Conservation (phyloP, 768 basidiomycete genomes). For the Phylloporus scabripes region DNA sequence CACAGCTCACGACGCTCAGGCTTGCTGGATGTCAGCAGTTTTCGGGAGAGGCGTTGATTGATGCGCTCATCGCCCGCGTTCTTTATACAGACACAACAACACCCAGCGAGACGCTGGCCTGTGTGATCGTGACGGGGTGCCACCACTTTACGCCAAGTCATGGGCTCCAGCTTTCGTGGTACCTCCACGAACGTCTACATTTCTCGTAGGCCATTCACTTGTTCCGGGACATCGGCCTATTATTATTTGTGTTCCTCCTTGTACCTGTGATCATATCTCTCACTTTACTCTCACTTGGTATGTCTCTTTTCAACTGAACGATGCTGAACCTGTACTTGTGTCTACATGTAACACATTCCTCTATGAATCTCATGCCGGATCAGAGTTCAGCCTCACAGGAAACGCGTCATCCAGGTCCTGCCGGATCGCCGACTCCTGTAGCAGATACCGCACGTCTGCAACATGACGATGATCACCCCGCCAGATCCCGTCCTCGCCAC, state of each 20-base stretch:
- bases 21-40: constrained; percentile 61
- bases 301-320: neutral
- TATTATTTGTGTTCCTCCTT: constrained; percentile 5
- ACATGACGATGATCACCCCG: constrained; percentile 31
- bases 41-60: constrained; percentile 52
- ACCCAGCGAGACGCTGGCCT: constrained; percentile 24
- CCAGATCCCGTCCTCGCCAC: constrained; percentile 32
- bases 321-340: neutral
- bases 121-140: constrained; percentile 25
- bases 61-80: constrained; percentile 46
- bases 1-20: constrained; percentile 46
- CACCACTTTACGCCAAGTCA: constrained; percentile 16
- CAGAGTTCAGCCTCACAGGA: constrained; percentile 10
- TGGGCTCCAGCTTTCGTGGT: constrained; percentile 23
- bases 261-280: neutral
- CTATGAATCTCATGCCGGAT: neutral
- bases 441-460: constrained; percentile 32
- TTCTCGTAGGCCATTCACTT: constrained; percentile 14
- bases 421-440: constrained; percentile 36
- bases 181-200: constrained; percentile 23
- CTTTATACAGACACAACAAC: constrained; percentile 31
- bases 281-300: neutral
- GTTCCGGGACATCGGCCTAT: neutral
- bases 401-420: constrained; percentile 30
- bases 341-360: neutral